These are phyloP conservation scores for Backusella tuberculispora DNA, from an alignment of 192 early-diverging fungal genomes.

Conservation along the genomic window DNA sequence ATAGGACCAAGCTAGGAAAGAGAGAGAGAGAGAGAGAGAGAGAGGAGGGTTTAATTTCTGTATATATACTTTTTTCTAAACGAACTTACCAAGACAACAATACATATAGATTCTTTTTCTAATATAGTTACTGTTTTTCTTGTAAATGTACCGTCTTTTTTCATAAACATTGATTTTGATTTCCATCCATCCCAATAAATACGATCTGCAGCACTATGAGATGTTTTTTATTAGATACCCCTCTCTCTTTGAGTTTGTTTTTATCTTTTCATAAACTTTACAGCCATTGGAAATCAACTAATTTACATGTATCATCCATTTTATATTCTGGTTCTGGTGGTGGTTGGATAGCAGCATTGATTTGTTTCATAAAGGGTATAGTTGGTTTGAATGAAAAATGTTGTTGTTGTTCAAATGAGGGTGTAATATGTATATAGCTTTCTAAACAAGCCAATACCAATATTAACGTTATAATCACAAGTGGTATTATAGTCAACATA, in stretches of 20 bases:
- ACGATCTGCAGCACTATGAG: neutral
- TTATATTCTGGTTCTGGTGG: neutral
- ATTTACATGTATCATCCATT: neutral
- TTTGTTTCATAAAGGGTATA: neutral
- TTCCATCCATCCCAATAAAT: conserved; percentile 5
- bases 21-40: neutral
- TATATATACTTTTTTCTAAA: neutral
- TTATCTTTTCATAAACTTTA: neutral
- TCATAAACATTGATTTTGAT: conserved; percentile 20
- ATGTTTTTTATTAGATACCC: neutral
- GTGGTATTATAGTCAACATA: neutral
- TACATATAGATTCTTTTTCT: neutral
- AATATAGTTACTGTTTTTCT: neutral
- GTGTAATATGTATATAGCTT: neutral
- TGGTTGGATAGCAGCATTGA: neutral
- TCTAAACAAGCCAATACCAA: neutral
- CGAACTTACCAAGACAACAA: conserved; percentile 3
- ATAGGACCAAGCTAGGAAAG: conserved; percentile 23
- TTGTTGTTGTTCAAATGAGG: neutral
- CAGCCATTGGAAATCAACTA: neutral
- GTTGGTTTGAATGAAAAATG: neutral
- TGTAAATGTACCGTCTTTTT: neutral
- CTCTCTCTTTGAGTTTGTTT: no score
- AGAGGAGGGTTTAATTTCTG: neutral
- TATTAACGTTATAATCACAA: neutral